Evolutionary conservation across 441 rosid genomes (phyloP).

Genomic region (Francoa sonchifolia): DNA sequence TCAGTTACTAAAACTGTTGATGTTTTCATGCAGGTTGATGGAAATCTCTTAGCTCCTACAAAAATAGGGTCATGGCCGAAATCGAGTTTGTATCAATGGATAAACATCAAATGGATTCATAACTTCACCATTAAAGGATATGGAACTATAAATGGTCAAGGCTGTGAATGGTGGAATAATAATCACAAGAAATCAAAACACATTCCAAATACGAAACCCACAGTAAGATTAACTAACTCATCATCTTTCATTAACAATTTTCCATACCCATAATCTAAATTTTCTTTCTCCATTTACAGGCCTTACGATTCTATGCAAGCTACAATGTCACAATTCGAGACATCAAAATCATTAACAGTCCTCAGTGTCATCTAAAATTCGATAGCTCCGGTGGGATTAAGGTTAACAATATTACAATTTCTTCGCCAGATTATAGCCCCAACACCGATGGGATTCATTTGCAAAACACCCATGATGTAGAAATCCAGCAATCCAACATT

Average conservation of each 20-base stretch:
- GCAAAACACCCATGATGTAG: slow-evolving; percentile 68
- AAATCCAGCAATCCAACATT: slow-evolving; percentile 59
- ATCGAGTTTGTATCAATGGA: slow-evolving; percentile 46
- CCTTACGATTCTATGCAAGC: slow-evolving; percentile 63
- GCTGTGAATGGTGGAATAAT: slow-evolving; percentile 61
- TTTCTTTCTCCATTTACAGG: slow-evolving; percentile 22
- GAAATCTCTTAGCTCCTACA: slow-evolving; percentile 53
- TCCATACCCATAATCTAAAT: neutral
- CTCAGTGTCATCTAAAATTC: slow-evolving; percentile 77
- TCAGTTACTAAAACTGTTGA: no score
- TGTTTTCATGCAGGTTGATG: slow-evolving; percentile 43
- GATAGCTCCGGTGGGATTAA: slow-evolving; percentile 51
- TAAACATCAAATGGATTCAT: slow-evolving; percentile 50
- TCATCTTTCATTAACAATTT: no score
- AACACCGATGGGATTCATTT: slow-evolving; percentile 90
- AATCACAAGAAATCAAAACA: slow-evolving; percentile 42
- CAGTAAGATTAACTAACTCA: slow-evolving; percentile 27
- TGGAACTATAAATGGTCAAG: slow-evolving; percentile 68
- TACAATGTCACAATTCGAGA: slow-evolving; percentile 58
- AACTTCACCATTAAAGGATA: slow-evolving; percentile 59
- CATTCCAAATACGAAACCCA: slow-evolving; percentile 59
- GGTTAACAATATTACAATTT: slow-evolving; percentile 49
- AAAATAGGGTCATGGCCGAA: slow-evolving; percentile 41
- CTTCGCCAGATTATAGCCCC: slow-evolving; percentile 64
- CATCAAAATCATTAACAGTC: slow-evolving; percentile 55